These are phyloP conservation scores for Physcomitrium patens DNA, from an alignment of 225 moss, liverwort and hornwort species.

Conservation along the genomic window DNA sequence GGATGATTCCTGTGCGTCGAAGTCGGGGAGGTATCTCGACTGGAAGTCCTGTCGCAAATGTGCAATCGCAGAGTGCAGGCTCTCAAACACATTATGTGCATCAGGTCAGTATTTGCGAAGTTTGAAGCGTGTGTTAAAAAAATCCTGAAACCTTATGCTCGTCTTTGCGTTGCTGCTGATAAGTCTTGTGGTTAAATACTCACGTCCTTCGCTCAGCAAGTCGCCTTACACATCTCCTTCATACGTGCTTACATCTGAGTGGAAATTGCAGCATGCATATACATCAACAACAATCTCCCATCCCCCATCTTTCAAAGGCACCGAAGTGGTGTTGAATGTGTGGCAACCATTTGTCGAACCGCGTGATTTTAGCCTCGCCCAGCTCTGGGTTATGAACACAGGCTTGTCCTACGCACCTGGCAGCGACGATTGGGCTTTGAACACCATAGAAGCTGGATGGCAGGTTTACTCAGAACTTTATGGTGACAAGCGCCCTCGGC, in stretches of 20 bases:
- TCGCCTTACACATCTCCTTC: too few relatives aligned
- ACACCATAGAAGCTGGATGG: constrained; percentile 65
- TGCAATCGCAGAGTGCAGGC: neutral
- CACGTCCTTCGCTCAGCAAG: too few relatives aligned
- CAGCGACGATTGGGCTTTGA: constrained; percentile 41
- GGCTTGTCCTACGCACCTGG: constrained; percentile 43
- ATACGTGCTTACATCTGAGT: too few relatives aligned
- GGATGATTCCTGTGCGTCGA: constrained; percentile 51
- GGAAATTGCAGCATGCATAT: constrained; percentile 46
- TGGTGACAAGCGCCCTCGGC: constrained; percentile 52
- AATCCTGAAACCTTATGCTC: too few relatives aligned
- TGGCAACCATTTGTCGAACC: constrained; percentile 64
- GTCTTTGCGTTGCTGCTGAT: too few relatives aligned
- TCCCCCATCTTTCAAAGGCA: constrained; percentile 54
- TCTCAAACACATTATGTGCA: constrained; percentile 37
- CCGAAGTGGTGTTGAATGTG: constrained; percentile 59
- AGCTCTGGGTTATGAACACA: constrained; percentile 62
- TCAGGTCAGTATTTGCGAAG: constrained; percentile 48
- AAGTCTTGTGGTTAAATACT: too few relatives aligned
- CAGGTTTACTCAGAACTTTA: constrained; percentile 62
- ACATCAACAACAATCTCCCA: constrained; percentile 50
- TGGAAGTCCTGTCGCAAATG: constrained; percentile 1
- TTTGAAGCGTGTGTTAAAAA: too few relatives aligned
- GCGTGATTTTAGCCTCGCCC: constrained; percentile 56
- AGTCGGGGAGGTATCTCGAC: neutral